Evolutionary conservation across 2,329 filamentous ascomycete species (phyloP), one percentile per base, ranked within the genome.

Genomic region (Paraconiothyrium sp.): DNA sequence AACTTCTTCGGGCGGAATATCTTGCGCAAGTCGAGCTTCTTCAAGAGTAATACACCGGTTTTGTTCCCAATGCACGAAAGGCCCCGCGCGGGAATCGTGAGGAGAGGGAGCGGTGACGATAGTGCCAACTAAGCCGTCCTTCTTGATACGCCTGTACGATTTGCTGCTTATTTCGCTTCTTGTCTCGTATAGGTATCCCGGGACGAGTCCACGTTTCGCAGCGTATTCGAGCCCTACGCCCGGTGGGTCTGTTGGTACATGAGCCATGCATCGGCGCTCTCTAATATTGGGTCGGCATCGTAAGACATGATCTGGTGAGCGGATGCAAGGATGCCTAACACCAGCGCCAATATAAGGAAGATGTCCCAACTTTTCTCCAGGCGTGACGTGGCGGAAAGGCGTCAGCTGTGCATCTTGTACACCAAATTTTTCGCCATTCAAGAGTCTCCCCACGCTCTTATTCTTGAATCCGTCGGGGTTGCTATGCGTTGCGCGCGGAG

Each of bases 21-120:
- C 90, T 73, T 95, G 92, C 0, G 88, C 89, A 1, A 90, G 81
- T 1, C 90, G 80, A 0, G 84, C 86, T 74, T 95, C 92, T 80
- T 90, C 82, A 2, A 94, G 75, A 0, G 85, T 89, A 0, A 92
- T 68, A 0, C 84, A 76, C 0, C 92, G 83, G 20, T 85, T 79
- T 64, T 94, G 84, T 0, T 81, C 72, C 87, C 90, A 94, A 72
- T 95, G 92, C 7, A 92, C 65, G 0, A 79, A 71, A 0, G 79
- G 76, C 0, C 90, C 88, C 1, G 80, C 79, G 10, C 87, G 85
- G 0, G 83, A 80, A 69, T 93, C 90, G 0, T 80, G 78, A 0
- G 85, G 82, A 0, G 69, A 68, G 24, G 8, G 84, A 76, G 0
- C 61, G 0, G 91, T 93, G 0, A 87, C 84, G 2, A 95, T 81